These are phyloP conservation scores for Debaryomycetaceae sp. DNA, from an alignment of 1,139 yeast genomes.

Conservation along the genomic window DNA sequence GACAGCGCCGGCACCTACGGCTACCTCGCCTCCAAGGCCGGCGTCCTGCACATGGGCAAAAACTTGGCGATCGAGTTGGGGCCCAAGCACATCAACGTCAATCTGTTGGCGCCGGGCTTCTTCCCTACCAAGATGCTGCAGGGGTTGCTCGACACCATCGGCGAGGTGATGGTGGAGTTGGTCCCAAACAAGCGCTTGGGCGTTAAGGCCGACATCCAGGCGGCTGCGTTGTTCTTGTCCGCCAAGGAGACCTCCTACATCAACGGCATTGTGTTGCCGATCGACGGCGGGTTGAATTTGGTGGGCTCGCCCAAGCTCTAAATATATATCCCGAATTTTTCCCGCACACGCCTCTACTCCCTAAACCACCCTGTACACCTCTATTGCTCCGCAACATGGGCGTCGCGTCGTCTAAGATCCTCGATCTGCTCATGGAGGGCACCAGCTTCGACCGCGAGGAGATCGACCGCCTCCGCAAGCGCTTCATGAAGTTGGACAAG, in stretches of 20 bases:
- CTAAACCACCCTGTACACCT: background rate
- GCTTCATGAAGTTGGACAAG: constrained; percentile 92
- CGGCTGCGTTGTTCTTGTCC: constrained; percentile 55
- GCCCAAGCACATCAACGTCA: constrained; percentile 62
- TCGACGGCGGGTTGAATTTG: constrained; percentile 63
- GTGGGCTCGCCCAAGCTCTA: constrained; percentile 14
- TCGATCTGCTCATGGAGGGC: constrained; percentile 68
- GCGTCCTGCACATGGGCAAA: constrained; percentile 67
- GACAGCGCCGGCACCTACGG: constrained; percentile 61
- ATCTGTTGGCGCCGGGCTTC: constrained; percentile 73
- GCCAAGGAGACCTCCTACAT: constrained; percentile 58
- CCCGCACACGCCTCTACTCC: constrained; percentile 1
- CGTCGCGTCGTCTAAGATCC: constrained; percentile 58
- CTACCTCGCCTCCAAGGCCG: constrained; percentile 74
- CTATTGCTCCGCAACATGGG: constrained; percentile 47
- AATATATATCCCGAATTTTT: background rate
- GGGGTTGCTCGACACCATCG: constrained; percentile 55
- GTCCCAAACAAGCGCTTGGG: constrained; percentile 72
- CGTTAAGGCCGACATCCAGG: constrained; percentile 54
- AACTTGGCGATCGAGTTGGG: constrained; percentile 62
- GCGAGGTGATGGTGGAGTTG: constrained; percentile 41
- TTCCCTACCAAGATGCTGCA: constrained; percentile 76
- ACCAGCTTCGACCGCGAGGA: constrained; percentile 88
- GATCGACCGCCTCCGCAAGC: constrained; percentile 81
- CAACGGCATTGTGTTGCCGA: constrained; percentile 69